A percentile compares a stretch with the other conserved stretches of the same genome.
These are phyloP conservation scores for Castanea crenata DNA, from an alignment of 306 rosid species.

Conservation along the genomic window DNA sequence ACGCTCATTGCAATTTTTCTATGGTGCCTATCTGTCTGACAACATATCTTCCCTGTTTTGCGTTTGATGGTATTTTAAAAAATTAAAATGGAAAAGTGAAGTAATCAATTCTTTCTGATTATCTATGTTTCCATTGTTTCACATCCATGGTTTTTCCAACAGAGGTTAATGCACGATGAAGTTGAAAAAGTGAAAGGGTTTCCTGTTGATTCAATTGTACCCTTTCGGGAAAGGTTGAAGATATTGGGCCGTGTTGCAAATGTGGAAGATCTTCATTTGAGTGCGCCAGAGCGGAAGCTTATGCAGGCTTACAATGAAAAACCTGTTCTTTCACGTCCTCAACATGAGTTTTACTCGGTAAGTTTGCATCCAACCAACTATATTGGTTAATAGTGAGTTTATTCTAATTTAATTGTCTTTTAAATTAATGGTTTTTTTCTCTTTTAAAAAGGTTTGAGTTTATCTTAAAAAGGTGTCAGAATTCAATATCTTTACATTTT, in stretches of 20 bases:
- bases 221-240: slow-evolving; percentile 90
- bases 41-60: slow-evolving; percentile 7
- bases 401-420: too few species aligned
- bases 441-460: too few species aligned
- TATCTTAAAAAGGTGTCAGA: too few species aligned
- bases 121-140: background rate
- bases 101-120: background rate
- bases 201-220: slow-evolving; percentile 61
- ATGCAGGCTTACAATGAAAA: slow-evolving; percentile 99
- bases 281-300: slow-evolving; percentile 78
- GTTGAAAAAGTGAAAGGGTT: slow-evolving; percentile 95
- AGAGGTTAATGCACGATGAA: slow-evolving; percentile 87
- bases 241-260: slow-evolving; percentile 90
- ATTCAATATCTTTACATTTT: background rate
- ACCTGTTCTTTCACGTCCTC: slow-evolving; percentile 99
- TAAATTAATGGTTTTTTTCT: too few species aligned
- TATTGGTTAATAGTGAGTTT: background rate
- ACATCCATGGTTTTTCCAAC: slow-evolving; percentile 20
- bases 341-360: slow-evolving; percentile 85
- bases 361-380: slow-evolving; percentile 16
- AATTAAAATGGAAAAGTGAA: background rate
- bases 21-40: background rate
- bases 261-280: slow-evolving; percentile 79
- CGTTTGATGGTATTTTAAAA: background rate
- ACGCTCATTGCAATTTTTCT: background rate